Base-by-base conservation (phyloP, 2,329 filamentous ascomycete species). In the Hypoxylon sp. region DNA sequence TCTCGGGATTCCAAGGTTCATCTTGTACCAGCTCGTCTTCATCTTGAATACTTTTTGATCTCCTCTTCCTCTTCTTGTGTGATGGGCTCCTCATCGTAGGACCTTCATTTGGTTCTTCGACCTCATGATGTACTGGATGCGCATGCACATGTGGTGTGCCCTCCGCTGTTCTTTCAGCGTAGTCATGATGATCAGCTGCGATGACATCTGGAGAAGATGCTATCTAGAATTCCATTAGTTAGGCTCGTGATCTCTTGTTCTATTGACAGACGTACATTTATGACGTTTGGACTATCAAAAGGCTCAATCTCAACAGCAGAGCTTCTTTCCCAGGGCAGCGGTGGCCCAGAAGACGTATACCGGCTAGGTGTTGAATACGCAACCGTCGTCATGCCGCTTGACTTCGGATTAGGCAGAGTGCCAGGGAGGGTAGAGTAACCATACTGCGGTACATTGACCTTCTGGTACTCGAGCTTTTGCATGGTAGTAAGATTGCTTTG, bases 391-490 rank as follows among this genome's bases (percentile, higher is more conserved):
- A 70, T 69, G 51, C 77, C 70, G 58, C 77, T 79, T 27, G 77
- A 79, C 58, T 77, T 77, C 13, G 72, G 72, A 56, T 75, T 74
- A 22, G 64, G 56, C 6, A 66, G 64, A 50, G 70, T 61, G 17
- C 68, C 72, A 13, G 71, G 63, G 6, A 75, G 51, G 4, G 63
- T 64, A 13, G 64, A 33, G 30, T 74, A 70, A 14, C 64, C 59
- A 53, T 72, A 72, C 8, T 64, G 59, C 13, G 74, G 55, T 13
- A 74, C 65, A 11, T 73, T 73, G 27, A 78, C 68, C 62, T 66
- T 77, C 50, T 76, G 74, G 60, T 78, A 78, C 61, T 79, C 74
- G 6, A 77, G 74, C 58, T 76, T 79, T 58, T 79, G 76, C 74
- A 78, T 79, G 0, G 77, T 77, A 33, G 77, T 79, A 17, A 79